Conservation (phyloP, 345 rosid species). For the Punica granatum region DNA sequence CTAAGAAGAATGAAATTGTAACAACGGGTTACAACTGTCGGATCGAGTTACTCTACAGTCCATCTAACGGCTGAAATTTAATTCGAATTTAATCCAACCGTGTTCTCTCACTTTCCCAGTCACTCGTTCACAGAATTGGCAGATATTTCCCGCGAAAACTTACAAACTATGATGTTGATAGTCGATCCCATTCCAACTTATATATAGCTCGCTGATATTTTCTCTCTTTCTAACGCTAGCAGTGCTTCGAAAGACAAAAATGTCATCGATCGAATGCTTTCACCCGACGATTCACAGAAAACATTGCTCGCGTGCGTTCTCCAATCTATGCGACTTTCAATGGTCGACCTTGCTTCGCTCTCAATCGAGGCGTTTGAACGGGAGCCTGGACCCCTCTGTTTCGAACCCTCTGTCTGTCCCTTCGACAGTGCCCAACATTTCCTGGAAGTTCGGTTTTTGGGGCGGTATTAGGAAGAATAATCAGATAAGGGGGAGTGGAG, state of each 20-base stretch:
- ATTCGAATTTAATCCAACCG: neutral
- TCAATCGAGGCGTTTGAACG: conserved; percentile 32
- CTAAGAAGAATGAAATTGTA: neutral
- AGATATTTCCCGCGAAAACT: conserved; percentile 8
- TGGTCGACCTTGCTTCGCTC: conserved; percentile 22
- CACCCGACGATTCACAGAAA: conserved; percentile 4
- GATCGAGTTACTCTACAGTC: neutral
- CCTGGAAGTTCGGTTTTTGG: conserved; percentile 19
- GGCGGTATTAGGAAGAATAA: conserved; percentile 24
- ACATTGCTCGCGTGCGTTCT: conserved; percentile 16
- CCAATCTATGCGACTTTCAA: conserved; percentile 24
- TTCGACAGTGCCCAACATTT: neutral
- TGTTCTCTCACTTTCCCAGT: neutral
- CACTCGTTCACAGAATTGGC: neutral
- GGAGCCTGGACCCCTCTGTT: neutral
- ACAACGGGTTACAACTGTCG: neutral
- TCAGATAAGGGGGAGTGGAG: conserved; percentile 26
- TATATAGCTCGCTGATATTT: neutral
- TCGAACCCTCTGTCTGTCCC: neutral
- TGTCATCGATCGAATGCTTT: neutral
- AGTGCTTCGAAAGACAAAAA: neutral
- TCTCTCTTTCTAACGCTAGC: neutral
- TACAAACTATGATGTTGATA: neutral
- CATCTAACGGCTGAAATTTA: neutral
- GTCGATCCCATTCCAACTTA: neutral